These are phyloP conservation scores for Pelargonium australe DNA, from an alignment of 441 rosid species.

Conservation along the genomic window DNA sequence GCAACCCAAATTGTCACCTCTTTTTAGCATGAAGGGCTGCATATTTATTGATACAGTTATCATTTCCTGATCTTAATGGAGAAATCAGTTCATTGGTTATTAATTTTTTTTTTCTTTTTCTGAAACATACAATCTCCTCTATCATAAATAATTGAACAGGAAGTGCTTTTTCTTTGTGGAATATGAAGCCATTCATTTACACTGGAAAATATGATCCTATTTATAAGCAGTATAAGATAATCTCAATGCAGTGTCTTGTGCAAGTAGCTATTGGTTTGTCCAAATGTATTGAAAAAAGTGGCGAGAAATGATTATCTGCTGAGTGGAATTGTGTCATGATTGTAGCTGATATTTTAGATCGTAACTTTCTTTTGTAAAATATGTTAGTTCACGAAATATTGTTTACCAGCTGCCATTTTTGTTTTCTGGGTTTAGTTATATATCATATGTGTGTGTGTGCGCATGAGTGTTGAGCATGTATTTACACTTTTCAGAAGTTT, in stretches of 20 bases:
- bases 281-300: no score
- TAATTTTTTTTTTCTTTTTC: no score
- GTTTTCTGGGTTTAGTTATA: neutral
- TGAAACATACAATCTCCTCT: no score
- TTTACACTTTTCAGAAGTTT: neutral
- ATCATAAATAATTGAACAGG: neutral
- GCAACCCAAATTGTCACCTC: no score
- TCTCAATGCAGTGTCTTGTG: no score
- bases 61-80: no score
- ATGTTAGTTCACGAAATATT: neutral
- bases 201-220: no score
- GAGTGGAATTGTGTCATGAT: neutral
- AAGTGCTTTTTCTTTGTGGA: neutral
- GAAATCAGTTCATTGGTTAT: no score
- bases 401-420: neutral
- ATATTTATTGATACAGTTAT: no score
- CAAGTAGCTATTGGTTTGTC: no score
- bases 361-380: neutral
- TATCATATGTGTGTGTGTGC: neutral
- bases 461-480: neutral
- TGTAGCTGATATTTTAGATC: neutral
- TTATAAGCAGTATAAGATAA: no score
- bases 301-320: neutral
- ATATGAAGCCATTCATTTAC: neutral
- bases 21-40: no score